These are phyloP conservation scores for Suhomyces prunicola DNA, from an alignment of 805 yeast genomes.

Conservation along the genomic window DNA sequence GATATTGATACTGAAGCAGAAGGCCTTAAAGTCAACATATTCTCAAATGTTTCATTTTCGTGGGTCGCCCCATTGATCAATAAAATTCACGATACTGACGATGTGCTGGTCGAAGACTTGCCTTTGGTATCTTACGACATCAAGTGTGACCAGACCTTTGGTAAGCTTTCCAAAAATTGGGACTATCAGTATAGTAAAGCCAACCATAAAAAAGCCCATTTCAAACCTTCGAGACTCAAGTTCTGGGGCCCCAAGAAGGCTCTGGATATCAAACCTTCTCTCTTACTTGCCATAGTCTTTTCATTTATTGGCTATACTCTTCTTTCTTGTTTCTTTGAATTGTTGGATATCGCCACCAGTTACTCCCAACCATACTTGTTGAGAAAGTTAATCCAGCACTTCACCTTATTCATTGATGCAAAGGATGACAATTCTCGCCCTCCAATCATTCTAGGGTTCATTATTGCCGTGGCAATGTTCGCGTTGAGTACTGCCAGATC, in stretches of 20 bases:
- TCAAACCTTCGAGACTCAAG: not conserved
- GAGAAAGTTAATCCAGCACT: constrained; percentile 26
- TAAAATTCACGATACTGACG: constrained; percentile 20
- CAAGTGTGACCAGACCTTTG: constrained; percentile 15
- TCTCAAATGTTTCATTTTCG: constrained; percentile 20
- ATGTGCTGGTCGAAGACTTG: constrained; percentile 18
- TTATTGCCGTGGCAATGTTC: constrained; percentile 24
- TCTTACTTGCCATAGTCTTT: constrained; percentile 18
- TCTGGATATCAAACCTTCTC: constrained; percentile 17
- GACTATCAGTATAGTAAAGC: constrained; percentile 12
- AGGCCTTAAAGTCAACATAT: constrained; percentile 17
- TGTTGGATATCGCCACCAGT: constrained; percentile 20
- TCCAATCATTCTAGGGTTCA: constrained; percentile 26
- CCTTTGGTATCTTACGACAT: constrained; percentile 8
- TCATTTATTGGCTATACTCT: constrained; percentile 13
- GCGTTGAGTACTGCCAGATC: constrained; percentile 21
- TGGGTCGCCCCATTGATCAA: constrained; percentile 28
- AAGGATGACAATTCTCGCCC: constrained; percentile 4
- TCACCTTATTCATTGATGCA: constrained; percentile 13
- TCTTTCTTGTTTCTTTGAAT: constrained; percentile 14
- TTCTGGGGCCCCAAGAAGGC: constrained; percentile 3
- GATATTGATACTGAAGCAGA: constrained; percentile 19
- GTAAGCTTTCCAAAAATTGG: constrained; percentile 23
- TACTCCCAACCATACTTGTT: constrained; percentile 30
- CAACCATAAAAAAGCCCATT: not conserved